phyloP scores from a whole-genome alignment of 495 filamentous ascomycete species.

The Aspergillus kassunensis region DNA sequence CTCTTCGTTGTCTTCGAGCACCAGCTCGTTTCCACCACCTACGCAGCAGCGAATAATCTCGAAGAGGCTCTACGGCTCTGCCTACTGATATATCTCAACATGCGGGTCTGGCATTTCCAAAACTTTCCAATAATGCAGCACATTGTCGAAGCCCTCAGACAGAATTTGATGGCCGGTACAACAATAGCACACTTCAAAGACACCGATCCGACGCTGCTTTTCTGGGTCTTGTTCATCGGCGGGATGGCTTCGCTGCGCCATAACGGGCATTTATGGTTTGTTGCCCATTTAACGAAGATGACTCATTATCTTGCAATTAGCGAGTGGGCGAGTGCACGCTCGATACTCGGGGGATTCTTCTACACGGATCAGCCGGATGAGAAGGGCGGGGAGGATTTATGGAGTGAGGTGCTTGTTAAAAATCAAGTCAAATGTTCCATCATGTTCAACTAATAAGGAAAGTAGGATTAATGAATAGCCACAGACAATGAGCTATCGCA shows the following conservation, averaged over 20 bases:
- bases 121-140: constrained; percentile 1
- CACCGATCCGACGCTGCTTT: neutral
- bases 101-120: constrained; percentile 3
- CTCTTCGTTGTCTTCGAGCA: neutral
- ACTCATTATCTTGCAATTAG: neutral
- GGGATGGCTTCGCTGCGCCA: neutral
- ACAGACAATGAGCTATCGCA: too few species aligned
- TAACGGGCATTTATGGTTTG: constrained; percentile 1
- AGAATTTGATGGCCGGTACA: neutral
- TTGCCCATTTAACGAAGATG: neutral
- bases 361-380: neutral
- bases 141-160: neutral
- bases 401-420: constrained; percentile 1
- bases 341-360: neutral
- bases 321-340: neutral
- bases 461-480: too few species aligned
- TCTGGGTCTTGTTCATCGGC: neutral
- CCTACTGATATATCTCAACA: neutral
- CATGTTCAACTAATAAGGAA: too few species aligned
- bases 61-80: neutral
- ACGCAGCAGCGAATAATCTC: neutral
- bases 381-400: constrained; percentile 2
- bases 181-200: neutral
- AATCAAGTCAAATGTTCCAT: too few species aligned
- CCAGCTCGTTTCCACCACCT: neutral